phyloP scores from a whole-genome alignment of 306 rosid species.

The Castanea crenata region DNA sequence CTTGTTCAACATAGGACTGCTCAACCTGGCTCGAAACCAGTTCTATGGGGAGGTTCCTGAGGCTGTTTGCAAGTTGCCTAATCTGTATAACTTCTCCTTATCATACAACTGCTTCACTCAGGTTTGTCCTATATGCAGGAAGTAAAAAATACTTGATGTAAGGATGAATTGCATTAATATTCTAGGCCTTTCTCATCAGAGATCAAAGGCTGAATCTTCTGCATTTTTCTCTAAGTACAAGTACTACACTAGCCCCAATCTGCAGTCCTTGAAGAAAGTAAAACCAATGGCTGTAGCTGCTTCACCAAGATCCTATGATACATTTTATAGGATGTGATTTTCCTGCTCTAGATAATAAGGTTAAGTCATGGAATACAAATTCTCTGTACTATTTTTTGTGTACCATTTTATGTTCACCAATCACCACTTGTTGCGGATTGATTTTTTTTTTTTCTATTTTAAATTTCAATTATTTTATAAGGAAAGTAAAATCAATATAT shows the following conservation, averaged over 20 bases:
- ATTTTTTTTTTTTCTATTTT: no score
- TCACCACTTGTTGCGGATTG: no score
- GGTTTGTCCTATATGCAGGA: constrained; percentile 31
- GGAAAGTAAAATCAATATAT: no score
- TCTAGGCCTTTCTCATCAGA: constrained; percentile 34
- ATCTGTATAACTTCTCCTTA: constrained; percentile 34
- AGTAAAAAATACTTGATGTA: constrained; percentile 36
- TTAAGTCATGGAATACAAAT: no score
- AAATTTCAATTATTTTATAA: no score
- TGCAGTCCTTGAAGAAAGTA: not conserved
- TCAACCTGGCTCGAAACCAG: constrained; percentile 41
- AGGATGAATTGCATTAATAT: constrained; percentile 39
- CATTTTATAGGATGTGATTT: constrained; percentile 32
- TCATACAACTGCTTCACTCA: constrained; percentile 35
- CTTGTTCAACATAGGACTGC: constrained; percentile 37
- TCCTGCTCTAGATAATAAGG: not conserved
- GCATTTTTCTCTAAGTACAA: constrained; percentile 20
- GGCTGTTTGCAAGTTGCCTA: constrained; percentile 36
- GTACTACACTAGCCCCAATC: constrained; percentile 24
- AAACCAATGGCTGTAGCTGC: constrained; percentile 5
- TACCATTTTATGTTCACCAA: no score
- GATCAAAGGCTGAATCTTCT: constrained; percentile 25
- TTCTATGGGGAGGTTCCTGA: constrained; percentile 40
- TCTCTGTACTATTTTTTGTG: no score
- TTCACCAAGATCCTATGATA: constrained; percentile 35